phyloP scores from a whole-genome alignment of 805 yeast genomes.

The Jamesozyma piceae region DNA sequence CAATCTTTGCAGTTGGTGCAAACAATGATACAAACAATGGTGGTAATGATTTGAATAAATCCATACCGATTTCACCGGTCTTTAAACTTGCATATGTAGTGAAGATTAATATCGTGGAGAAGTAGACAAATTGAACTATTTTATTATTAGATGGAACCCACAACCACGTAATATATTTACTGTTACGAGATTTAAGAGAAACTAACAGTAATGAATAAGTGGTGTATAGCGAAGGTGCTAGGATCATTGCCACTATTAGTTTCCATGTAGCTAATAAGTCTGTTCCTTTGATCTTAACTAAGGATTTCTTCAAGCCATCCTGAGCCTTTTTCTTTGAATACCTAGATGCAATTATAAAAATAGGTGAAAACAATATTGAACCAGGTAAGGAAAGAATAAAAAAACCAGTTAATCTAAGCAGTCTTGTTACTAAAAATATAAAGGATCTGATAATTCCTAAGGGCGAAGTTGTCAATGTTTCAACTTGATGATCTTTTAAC shows the following conservation, averaged over 20 bases:
- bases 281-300: constrained; percentile 80
- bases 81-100: constrained; percentile 79
- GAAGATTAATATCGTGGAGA: constrained; percentile 51
- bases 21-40: constrained; percentile 48
- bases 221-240: constrained; percentile 77
- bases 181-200: constrained; percentile 28
- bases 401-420: constrained; percentile 42
- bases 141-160: constrained; percentile 23
- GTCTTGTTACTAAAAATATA: constrained; percentile 43
- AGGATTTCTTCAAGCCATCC: constrained; percentile 79
- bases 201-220: constrained; percentile 50
- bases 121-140: constrained; percentile 34
- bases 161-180: constrained; percentile 23
- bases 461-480: constrained; percentile 34
- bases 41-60: constrained; percentile 66
- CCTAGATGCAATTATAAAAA: constrained; percentile 61
- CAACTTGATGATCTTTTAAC: constrained; percentile 63
- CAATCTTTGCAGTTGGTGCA: constrained; percentile 36
- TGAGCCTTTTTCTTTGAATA: constrained; percentile 65
- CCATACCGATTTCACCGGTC: constrained; percentile 88
- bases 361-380: constrained; percentile 70
- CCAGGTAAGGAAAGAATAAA: constrained; percentile 74
- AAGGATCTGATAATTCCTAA: constrained; percentile 38
- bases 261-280: constrained; percentile 97
- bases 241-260: constrained; percentile 68